Evolutionary conservation across 2,329 filamentous ascomycete genomes (phyloP).

Genomic region (Aspergillus quadricinctus): DNA sequence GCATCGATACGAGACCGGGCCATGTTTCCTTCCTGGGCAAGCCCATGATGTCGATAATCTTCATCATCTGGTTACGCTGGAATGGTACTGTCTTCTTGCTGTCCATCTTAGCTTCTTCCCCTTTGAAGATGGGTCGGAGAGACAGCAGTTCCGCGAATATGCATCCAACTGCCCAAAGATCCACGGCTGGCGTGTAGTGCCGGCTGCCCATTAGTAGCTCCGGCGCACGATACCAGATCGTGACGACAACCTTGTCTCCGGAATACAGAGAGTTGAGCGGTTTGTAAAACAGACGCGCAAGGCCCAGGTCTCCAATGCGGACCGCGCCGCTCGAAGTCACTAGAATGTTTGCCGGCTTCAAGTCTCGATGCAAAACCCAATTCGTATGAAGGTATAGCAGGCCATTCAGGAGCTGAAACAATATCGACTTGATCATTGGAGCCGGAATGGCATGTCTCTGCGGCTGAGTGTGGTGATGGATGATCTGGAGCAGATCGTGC

Average conservation of each 20-base stretch:
- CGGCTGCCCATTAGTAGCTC: constrained; percentile 85
- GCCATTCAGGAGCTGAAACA: constrained; percentile 93
- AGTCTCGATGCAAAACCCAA: constrained; percentile 94
- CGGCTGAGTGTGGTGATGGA: constrained; percentile 92
- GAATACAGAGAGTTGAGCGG: constrained; percentile 86
- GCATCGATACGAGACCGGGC: constrained; percentile 80
- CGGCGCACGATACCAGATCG: constrained; percentile 97
- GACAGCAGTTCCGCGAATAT: constrained; percentile 94
- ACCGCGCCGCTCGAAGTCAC: constrained; percentile 86
- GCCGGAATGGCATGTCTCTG: constrained; percentile 84
- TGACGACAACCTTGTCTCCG: constrained; percentile 97
- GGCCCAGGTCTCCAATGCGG: constrained; percentile 89
- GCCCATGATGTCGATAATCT: constrained; percentile 95
- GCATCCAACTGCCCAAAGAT: constrained; percentile 96
- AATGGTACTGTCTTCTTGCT: constrained; percentile 96
- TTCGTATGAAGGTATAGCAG: constrained; percentile 92
- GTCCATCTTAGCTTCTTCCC: constrained; percentile 98
- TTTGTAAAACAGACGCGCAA: constrained; percentile 90
- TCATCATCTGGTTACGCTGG: constrained; percentile 97
- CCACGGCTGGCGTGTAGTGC: constrained; percentile 97
- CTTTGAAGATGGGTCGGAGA: constrained; percentile 92
- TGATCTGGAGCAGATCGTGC: constrained; percentile 94
- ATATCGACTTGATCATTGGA: constrained; percentile 82
- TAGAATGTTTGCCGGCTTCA: constrained; percentile 99
- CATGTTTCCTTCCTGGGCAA: constrained; percentile 83